Conservation (phyloP, 306 rosid genomes). For the Cyclanthera cordifolia region DNA sequence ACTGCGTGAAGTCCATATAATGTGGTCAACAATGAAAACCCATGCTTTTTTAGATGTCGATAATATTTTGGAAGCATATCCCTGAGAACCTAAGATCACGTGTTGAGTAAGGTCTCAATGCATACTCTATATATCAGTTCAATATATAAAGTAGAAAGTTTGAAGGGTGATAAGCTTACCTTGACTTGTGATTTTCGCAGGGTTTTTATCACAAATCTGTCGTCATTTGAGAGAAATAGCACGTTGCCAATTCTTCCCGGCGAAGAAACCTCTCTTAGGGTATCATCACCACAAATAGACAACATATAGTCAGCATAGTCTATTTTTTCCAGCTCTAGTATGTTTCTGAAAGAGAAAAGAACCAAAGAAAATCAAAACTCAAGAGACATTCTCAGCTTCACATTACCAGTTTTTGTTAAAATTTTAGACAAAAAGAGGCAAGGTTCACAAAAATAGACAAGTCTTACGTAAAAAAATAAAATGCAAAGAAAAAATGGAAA, state of each 20-base stretch:
- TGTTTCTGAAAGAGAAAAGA: constrained; percentile 20
- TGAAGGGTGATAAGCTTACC: constrained; percentile 17
- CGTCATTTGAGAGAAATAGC: constrained; percentile 15
- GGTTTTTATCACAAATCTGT: constrained; percentile 22
- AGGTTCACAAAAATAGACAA: not conserved
- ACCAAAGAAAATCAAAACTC: not conserved
- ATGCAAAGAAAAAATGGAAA: too few species aligned
- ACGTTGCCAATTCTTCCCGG: constrained; percentile 23
- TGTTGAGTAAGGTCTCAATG: not conserved
- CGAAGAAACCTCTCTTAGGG: constrained; percentile 21
- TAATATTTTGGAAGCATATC: constrained; percentile 36
- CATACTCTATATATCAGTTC: not conserved
- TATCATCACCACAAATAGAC: constrained; percentile 24
- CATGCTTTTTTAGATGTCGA: constrained; percentile 23
- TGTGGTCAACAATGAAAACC: constrained; percentile 22
- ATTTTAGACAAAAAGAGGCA: not conserved
- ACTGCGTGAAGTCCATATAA: constrained; percentile 34
- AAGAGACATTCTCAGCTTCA: not conserved
- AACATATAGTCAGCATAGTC: constrained; percentile 22
- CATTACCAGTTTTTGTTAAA: not conserved
- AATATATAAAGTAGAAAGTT: not conserved
- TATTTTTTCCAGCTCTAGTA: constrained; percentile 26
- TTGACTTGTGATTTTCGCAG: constrained; percentile 26
- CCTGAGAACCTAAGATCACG: constrained; percentile 20
- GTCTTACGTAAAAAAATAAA: not conserved